A percentile compares a stretch with the other conserved stretches of the same genome.
Evolutionary conservation across 1,139 yeast genomes (phyloP).

Genomic region (Petasospora rhodanensis): DNA sequence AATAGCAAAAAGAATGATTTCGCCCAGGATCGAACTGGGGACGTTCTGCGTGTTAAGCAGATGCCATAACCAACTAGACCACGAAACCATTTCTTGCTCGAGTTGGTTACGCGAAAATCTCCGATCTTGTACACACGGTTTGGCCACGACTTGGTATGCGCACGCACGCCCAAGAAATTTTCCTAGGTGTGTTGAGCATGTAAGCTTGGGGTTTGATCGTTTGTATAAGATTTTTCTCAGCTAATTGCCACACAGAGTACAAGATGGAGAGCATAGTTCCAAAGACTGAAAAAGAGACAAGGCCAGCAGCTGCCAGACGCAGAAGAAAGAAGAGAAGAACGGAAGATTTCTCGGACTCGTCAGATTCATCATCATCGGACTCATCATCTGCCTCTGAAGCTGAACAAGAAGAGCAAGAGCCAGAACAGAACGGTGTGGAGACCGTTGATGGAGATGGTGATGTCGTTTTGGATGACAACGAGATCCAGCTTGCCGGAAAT

Average conservation of each 20-base stretch:
- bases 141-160: too few relatives aligned
- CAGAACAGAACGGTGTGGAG: conserved; percentile 8
- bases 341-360: conserved; percentile 48
- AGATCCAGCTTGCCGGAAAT: conserved; percentile 24
- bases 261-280: too few relatives aligned
- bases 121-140: too few relatives aligned
- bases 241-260: too few relatives aligned
- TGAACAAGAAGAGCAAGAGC: conserved; percentile 8
- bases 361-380: conserved; percentile 30
- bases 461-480: conserved; percentile 40
- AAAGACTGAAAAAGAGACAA: conserved; percentile 19
- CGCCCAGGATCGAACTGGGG: conserved; percentile 99
- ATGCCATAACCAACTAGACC: conserved; percentile 99
- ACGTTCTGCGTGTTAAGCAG: conserved; percentile 99
- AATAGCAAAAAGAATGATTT: conserved; percentile 49
- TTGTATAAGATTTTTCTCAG: too few relatives aligned
- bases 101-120: too few relatives aligned
- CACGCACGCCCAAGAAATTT: too few relatives aligned
- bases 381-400: conserved; percentile 11
- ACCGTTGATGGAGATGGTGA: conserved; percentile 19
- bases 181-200: too few relatives aligned
- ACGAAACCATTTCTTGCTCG: conserved; percentile 56
- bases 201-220: too few relatives aligned
- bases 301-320: conserved; percentile 31
- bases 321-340: conserved; percentile 79